Base-by-base conservation (phyloP, 2,329 filamentous ascomycete genomes). In the Trichoderma pleuroti region DNA sequence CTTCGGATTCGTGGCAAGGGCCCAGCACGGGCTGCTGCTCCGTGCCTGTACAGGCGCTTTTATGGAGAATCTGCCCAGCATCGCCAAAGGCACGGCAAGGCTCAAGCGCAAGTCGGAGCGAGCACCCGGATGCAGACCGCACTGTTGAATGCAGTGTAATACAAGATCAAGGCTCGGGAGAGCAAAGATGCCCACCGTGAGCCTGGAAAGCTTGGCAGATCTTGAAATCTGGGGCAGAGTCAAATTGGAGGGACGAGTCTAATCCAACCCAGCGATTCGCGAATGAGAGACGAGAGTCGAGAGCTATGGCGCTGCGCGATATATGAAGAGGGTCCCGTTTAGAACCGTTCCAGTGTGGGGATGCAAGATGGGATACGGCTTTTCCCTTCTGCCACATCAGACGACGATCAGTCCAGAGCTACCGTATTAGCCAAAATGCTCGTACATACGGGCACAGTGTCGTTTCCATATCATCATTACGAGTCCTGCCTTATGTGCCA, bases 181-280 rank as follows among this genome's bases (percentile, higher is more conserved):
- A 60, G 39, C 39, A 67, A 36, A 16, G 26, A 59, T 59, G 46
- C 52, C 56, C 65, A 68, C 39, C 39, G 59, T 42, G 28, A 52
- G 28, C 54, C 59, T 60, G 16, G n/a, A 68, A 52, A 68, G 65
- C 65, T 68, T 68, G 65, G 65, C 56, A 52, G 65, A 68, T 68
- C 65, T 68, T 8, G 42, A 36, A 68, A 68, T 68, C 54, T 46
- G 65, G 65, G 65, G 65, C 65, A 49, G 26, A 66, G 39, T 7
- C 36, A 16, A 36, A 24, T 68, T 61, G 39, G 65, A 46, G 36
- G 46, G 65, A 46, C 10, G 54, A 68, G 39, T 30, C 36, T 16
- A 52, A 49, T 52, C 28, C 56, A 59, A 32, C 56, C 18, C 28
- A 32, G 46, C 65, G 65, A 68, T 46, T 61, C 65, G 56, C 65